Evolutionary conservation across 352 stramenopile species (phyloP), one percentile per base, ranked within the genome.

Genomic region (Globisporangium acanthophoron): DNA sequence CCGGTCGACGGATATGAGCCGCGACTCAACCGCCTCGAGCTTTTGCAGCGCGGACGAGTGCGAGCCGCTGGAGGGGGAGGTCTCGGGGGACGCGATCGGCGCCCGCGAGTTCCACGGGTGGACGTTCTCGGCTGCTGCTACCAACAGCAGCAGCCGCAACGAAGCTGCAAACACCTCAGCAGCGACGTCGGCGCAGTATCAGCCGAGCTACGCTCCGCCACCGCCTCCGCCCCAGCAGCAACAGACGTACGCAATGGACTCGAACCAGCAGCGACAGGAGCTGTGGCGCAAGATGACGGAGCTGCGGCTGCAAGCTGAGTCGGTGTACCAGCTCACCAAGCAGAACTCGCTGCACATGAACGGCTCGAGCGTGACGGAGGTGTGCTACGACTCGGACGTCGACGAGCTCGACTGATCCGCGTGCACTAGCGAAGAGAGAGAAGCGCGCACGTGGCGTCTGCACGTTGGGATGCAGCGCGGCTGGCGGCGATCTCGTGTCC

Each of bases 281-380:
- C 45, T 87, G 16, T 71, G 77, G 55, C 59, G 70, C 45, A 78
- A 69, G 57, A 87, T 87, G 76, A 67, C 68, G 33, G 65, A 81
- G 55, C 58, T 87, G n/a, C 71, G 78, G 29, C 67, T 76, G 41
- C 72, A 70, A n/a, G 76, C 76, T 0, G 76, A 87, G 57, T 76
- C 73, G 2, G 75, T 77, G n/a, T 87, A 85, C 53, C 70, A 81
- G 57, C 65, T 83, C 45, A 80, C 77, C 20, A 79, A 76, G 49
- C 70, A 78, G 50, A 78, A 70, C 35, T 71, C 63, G 69, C 67
- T 47, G 63, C 59, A 39, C 64, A 60, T 24, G 69, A 59, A 37
- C 37, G 45, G 13, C 47, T 58, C n/a, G 50, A 63, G 21, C 56
- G 31, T 9, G 8, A 69, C 45, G 50, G 68, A 41, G 50, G 61